Evolutionary conservation across 2,329 filamentous ascomycete genomes (phyloP), one percentile per base, ranked within the genome.

Genomic region (Trichoderma semiorbis): DNA sequence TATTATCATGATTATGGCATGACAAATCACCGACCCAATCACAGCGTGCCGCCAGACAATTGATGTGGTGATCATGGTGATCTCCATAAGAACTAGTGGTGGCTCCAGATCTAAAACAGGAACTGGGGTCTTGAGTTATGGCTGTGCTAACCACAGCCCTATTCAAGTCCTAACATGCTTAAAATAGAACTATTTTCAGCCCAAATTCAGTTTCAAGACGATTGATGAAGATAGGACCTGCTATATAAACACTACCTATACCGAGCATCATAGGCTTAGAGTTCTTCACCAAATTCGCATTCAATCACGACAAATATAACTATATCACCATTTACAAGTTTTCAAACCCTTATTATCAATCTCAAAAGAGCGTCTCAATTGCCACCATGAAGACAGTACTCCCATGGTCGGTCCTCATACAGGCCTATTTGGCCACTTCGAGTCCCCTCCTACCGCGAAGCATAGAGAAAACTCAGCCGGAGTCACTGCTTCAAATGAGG

Each of bases 121-220:
- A 26, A 43, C 18, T 32, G 39, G 10, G 14, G 21, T 5, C 12
- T 7, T 16, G 34, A 28, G n/a, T 39, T 24, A 63, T 39, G 60
- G 60, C 60, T 63, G 36, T 43, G 34, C 24, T 63, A 43, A 28
- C 4, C 34, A 63, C 60, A 43, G 60, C 60, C 60, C 16, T 26
- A 34, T 26, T 18, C 26, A 30, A 63, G 12, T 24, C 10, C 34
- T 12, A 36, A 1, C 2, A 61, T 39, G 58, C 21, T 7, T 36
- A 36, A 28, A 26, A 24, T 28, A n/a, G 60, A 43, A 63, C 24
- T 47, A 30, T 63, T 61, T 47, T 63, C 34, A 34, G 21, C 36
- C 7, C 34, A 47, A 63, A 18, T 11, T 14, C 3, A 14, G n/a
- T 10, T 11, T 26, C 12, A 16, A 10, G 11, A 24, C 5, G 7